A percentile compares a stretch with the other conserved stretches of the same genome.
These are phyloP conservation scores for Zopfochytrium polystomum DNA, from an alignment of 371 early-diverging fungal species.

Conservation along the genomic window DNA sequence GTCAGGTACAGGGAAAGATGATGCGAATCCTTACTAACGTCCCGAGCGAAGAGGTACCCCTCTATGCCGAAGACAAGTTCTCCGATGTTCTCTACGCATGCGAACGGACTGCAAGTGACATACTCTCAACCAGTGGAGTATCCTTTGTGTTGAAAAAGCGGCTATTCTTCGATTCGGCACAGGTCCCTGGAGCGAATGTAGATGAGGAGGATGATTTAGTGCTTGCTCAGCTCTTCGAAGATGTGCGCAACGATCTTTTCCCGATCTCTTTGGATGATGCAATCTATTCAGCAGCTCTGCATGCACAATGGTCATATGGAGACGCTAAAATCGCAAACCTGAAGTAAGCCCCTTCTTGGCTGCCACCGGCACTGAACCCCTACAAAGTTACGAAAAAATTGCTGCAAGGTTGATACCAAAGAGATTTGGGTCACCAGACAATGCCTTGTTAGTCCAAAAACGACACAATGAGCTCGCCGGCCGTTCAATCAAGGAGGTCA, in stretches of 20 bases:
- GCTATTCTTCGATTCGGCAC: slow-evolving; percentile 31
- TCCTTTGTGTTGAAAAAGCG: slow-evolving; percentile 42
- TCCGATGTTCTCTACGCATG: slow-evolving; percentile 42
- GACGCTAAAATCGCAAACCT: slow-evolving; percentile 31
- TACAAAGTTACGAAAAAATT: slow-evolving; percentile 17
- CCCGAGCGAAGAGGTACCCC: slow-evolving; percentile 26
- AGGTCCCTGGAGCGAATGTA: slow-evolving; percentile 10
- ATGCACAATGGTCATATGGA: slow-evolving; percentile 32
- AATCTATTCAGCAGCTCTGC: slow-evolving; percentile 26
- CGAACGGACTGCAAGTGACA: slow-evolving; percentile 25
- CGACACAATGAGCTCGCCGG: slow-evolving; percentile 31
- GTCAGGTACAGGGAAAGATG: slow-evolving; percentile 19
- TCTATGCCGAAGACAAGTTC: slow-evolving; percentile 40
- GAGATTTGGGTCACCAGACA: slow-evolving; percentile 8
- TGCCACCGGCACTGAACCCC: too few species aligned
- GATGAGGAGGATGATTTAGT: slow-evolving; percentile 39
- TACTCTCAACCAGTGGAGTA: slow-evolving; percentile 27
- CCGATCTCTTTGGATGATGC: slow-evolving; percentile 36
- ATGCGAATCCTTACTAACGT: neutral
- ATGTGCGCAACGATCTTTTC: slow-evolving; percentile 26
- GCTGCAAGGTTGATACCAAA: slow-evolving; percentile 14
- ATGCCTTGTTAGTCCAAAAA: slow-evolving; percentile 19
- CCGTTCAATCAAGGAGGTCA: slow-evolving; percentile 20
- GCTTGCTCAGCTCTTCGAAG: slow-evolving; percentile 33
- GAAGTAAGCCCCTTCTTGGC: slow-evolving; percentile 9